Base-by-base conservation (phyloP, 495 filamentous ascomycete species). In the Barbatosphaeria neglecta region DNA sequence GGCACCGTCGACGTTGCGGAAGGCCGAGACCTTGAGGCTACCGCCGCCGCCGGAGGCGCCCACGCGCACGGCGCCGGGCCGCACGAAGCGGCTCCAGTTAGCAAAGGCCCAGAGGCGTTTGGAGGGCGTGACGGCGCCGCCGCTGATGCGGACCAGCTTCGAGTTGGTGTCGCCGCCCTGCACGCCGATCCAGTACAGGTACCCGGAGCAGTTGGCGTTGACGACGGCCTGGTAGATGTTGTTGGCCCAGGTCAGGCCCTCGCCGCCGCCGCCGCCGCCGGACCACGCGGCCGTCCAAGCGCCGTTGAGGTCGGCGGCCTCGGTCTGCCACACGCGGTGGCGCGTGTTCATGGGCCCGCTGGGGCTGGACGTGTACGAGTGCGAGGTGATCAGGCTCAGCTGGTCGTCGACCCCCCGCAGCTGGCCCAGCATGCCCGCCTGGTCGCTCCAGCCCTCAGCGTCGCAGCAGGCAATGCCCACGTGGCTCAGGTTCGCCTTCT, bases 101-200 rank as follows among this genome's bases (percentile, higher is more conserved):
- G 59, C 73, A 48, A 72, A 64, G 0, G 71, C 71, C 73, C 72
- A 78, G 18, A 76, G 58, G 4, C 71, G 56, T 51, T 68, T 69
- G 1, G 53, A 59, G 9, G 60, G 47, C 7, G 63, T 58, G 22
- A 66, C 59, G 8, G 35, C 51, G 3, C 57, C 40, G 28, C 55
- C 56, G 47, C 51, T 50, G 16, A 72, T 51, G 6, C 60, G 61
- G 17, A 73, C 54, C 27, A 73, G 65, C 43, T 73, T 66, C 11
- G 55, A 58, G 46, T 69, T 64, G 0, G 62, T 63, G 19, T 63
- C 54, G 41, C 59, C 60, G 22, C 52, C 50, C 51, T 73, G 65
- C 22, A 57, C 62, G 20, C 75, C 74, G 39, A 71, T 62, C 74
- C 75, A 79, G 56, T 74, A 78, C 19, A 78, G 56, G 37, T 71